Base-by-base conservation (phyloP, 306 rosid species). In the Sesbania bispinosa region DNA sequence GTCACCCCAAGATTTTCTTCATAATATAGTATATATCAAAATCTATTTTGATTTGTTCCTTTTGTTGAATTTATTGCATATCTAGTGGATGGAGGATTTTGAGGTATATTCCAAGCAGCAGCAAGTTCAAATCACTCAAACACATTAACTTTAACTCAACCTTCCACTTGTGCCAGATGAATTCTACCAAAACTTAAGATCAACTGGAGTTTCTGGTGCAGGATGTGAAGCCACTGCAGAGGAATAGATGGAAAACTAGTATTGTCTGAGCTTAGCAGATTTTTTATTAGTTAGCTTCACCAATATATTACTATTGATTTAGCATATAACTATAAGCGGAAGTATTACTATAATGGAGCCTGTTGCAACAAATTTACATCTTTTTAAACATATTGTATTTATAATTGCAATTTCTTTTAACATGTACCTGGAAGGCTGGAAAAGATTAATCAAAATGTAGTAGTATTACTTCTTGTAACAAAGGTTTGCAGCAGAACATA, bases 31-130 rank as follows among this genome's bases (percentile, higher is more conserved):
- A n/a, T n/a, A n/a, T n/a, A n/a, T n/a, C n/a, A n/a, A 47, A 46
- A 24, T 77, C 23, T 61, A 18, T 20, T 21, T 35, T 45, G 2
- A 24, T 26, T 13, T 4, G 9, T 24, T 36, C 9, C 46, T 38
- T 61, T 20, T 33, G 9, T 61, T 62, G 24, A 39, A 50, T 42
- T 67, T n/a, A 1, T n/a, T 58, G 43, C 1, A 13, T 54, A 32
- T 85, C 42, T 77, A 92, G 96, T 92, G 97, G 97, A 92, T 92
- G 94, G 79, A 92, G 57, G 97, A 92, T 61, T 92, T 89, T 61
- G 97, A 89, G 85, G 82, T 82, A n/a, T n/a, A 7, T 89, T 92
- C 86, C 92, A 89, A 80, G 82, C 84, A 39, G 92, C 96, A 7
- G 71, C 68, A 38, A 83, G 85, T 74, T 69, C 85, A 45, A 92